phyloP scores from a whole-genome alignment of 169 alveolate species.

The Toxoplasma gondii region DNA sequence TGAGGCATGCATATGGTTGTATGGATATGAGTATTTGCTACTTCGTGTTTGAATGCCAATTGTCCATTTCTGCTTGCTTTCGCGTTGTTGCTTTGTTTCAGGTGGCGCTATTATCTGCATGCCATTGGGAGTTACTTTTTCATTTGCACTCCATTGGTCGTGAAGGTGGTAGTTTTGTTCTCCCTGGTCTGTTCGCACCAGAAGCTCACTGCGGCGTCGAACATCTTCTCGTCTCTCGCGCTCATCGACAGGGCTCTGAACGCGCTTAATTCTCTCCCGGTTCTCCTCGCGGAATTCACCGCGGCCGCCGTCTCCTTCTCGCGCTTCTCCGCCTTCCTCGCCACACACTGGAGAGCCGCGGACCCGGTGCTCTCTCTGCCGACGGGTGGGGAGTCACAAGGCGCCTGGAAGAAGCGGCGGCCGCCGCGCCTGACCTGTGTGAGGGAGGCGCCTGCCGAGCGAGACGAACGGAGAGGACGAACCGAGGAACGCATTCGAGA shows the following conservation, averaged over 20 bases:
- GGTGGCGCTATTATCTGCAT: conserved; percentile 44
- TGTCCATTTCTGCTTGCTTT: too few species aligned
- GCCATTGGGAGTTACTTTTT: conserved; percentile 41
- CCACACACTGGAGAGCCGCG: neutral
- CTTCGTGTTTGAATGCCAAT: too few species aligned
- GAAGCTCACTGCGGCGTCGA: neutral
- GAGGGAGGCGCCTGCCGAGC: too few species aligned
- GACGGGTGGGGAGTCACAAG: too few species aligned
- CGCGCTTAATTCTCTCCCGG: conserved; percentile 38
- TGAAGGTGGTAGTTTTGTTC: conserved; percentile 36
- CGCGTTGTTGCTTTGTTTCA: neutral
- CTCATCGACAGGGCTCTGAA: conserved; percentile 41
- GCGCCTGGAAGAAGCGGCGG: too few species aligned
- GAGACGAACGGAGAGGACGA: too few species aligned
- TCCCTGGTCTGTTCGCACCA: conserved; percentile 16
- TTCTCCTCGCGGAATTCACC: conserved; percentile 36
- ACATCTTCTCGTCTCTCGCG: conserved; percentile 43
- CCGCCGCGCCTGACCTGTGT: too few species aligned
- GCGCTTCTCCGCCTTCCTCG: conserved; percentile 40
- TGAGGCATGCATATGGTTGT: too few species aligned
- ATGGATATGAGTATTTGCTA: too few species aligned
- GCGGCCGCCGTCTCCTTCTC: conserved; percentile 46
- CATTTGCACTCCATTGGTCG: conserved; percentile 44
- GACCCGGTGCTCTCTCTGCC: neutral
- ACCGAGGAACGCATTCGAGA: too few species aligned